Conservation (phyloP, 495 filamentous ascomycete genomes). For the Xylaria grammica region DNA sequence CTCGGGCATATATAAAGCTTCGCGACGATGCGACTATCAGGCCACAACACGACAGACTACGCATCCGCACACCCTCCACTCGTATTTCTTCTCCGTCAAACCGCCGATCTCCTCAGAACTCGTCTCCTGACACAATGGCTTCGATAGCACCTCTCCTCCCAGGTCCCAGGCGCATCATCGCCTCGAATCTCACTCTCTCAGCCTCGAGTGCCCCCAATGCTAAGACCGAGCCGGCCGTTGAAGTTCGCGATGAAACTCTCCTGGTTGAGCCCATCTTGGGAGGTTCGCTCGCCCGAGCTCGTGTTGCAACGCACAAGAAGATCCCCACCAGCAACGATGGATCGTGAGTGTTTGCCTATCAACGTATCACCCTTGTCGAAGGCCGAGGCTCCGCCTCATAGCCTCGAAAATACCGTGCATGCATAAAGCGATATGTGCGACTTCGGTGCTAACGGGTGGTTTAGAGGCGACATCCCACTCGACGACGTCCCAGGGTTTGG, state of each 20-base stretch:
- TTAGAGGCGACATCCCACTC: conserved; percentile 19
- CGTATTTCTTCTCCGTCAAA: neutral
- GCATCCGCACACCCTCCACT: neutral
- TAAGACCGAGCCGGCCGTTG: conserved; percentile 29
- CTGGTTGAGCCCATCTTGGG: conserved; percentile 28
- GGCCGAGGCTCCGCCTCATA: neutral
- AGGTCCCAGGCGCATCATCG: conserved; percentile 31
- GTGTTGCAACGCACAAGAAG: conserved; percentile 31
- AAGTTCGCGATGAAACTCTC: conserved; percentile 32
- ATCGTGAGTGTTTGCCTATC: conserved; percentile 28
- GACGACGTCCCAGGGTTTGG: conserved; percentile 30
- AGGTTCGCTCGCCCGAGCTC: conserved; percentile 28
- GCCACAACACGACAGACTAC: neutral
- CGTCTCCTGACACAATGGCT: conserved; percentile 20
- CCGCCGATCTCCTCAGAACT: neutral
- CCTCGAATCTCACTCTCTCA: conserved; percentile 30
- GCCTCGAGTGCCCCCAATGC: conserved; percentile 14
- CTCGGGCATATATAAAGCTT: conserved; percentile 5
- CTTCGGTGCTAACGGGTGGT: neutral
- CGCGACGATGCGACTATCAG: neutral
- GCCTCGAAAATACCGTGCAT: neutral
- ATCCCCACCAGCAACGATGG: conserved; percentile 33
- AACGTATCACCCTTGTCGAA: neutral
- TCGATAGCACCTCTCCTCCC: conserved; percentile 21
- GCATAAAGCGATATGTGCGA: neutral